Evolutionary conservation across 2,329 filamentous ascomycete genomes (phyloP).

Genomic region (Sclerotinia borealis): DNA sequence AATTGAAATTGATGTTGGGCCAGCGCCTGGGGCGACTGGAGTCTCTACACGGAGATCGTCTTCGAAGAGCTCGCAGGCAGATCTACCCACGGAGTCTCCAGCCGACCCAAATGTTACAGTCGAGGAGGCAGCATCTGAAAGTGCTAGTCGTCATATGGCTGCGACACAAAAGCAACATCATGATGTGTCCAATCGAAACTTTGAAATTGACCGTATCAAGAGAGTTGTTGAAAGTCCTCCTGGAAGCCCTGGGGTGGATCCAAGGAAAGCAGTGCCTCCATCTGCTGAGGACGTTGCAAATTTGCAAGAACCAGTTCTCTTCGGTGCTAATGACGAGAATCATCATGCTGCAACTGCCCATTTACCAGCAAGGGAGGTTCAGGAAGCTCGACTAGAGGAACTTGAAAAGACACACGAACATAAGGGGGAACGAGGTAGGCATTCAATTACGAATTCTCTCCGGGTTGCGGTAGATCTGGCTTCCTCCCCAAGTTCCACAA

Average conservation of each 20-base stretch:
- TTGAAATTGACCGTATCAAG: conserved; percentile 26
- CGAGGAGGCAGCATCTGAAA: conserved; percentile 22
- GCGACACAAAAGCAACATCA: conserved; percentile 10
- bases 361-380: conserved; percentile 43
- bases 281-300: conserved; percentile 33
- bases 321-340: conserved; percentile 22
- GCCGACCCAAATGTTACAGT: conserved; percentile 23
- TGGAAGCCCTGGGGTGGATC: conserved; percentile 31
- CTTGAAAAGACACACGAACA: conserved; percentile 34
- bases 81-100: conserved; percentile 23
- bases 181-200: conserved; percentile 14
- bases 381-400: conserved; percentile 38
- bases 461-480: conserved; percentile 40
- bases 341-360: conserved; percentile 36
- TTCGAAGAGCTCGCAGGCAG: conserved; percentile 31
- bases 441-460: conserved; percentile 34
- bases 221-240: conserved; percentile 25
- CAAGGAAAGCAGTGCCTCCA: conserved; percentile 30
- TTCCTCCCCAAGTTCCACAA: conserved; percentile 58
- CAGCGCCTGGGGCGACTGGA: conserved; percentile 11
- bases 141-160: conserved; percentile 17
- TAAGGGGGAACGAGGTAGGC: conserved; percentile 28
- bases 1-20: conserved; percentile 13
- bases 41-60: conserved; percentile 23
- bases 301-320: conserved; percentile 26